Evolutionary conservation across 768 basidiomycete species (phyloP), one percentile per base, ranked within the genome.

Genomic region (Kwoniella pini): DNA sequence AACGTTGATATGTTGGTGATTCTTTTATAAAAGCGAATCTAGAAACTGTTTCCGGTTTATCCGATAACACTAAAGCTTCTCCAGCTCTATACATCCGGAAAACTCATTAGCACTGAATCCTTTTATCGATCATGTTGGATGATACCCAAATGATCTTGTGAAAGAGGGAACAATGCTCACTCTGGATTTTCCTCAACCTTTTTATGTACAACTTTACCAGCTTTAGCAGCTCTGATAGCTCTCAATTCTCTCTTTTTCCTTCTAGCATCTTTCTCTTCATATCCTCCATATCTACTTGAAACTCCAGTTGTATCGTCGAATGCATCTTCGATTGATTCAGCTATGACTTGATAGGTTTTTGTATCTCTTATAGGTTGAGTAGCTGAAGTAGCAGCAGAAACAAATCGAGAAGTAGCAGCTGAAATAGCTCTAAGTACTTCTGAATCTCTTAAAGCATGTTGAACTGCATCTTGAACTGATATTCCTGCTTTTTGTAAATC

Each of bases 301-400:
- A 54, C 51, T 36, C 70, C 91, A 2, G 91, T 89, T 65, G 87
- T 91, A 78, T 98, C 94, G 63, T 98, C 93, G 39, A 99, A 82
- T 2, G 93, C 91, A 64, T 99, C 96, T 42, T 92, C 81, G 13
- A 99, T 81, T 1, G 90, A 90, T 44, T 95, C 91, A 0, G 91
- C 85, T 6, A 97, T 81, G 0, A 87, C 82, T 81, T 96, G 96
- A 81, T 99, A 99, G 0, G 95, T 91, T 13, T 85, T 87, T 1
- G 95, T 99, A 64, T 96, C 92, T 42, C 96, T 88, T 62, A 99
- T 89, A n/a, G 95, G 95, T 63, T 95, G 93, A 2, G 96, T 97
- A 13, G 91, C 89, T 44, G 87, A 86, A 46, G 87, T 87, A 48
- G 94, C 91, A 5, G 89, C 89, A 10, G 82, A 85, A 6, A 93